Percentiles rank a stretch among this genome's conserved stretches.
phyloP scores from a whole-genome alignment of 139 green algal genomes.

The Diplosphaera chodatii region DNA sequence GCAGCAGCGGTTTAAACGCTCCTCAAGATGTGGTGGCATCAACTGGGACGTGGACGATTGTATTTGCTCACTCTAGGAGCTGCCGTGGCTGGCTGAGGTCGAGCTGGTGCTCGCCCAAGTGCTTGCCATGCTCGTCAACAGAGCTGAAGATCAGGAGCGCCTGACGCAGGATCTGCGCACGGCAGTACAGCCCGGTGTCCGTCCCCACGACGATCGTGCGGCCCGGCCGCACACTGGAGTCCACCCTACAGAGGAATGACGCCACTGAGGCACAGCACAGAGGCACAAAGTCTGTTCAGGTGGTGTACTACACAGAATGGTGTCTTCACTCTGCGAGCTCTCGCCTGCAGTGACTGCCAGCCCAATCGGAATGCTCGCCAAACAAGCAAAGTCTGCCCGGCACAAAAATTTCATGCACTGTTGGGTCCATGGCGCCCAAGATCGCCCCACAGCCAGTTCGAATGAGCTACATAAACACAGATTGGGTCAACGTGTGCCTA shows the following conservation, averaged over 20 bases:
- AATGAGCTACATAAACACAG: too few relatives aligned
- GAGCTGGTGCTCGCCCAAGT: conserved; percentile 1
- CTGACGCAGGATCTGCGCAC: neutral
- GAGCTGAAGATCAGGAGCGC: conserved; percentile 22
- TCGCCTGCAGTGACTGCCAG: conserved; percentile 10
- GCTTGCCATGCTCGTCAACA: conserved; percentile 19
- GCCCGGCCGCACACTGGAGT: conserved; percentile 26
- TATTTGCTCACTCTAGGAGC: conserved; percentile 4
- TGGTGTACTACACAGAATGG: too few relatives aligned
- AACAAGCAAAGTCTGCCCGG: conserved; percentile 58
- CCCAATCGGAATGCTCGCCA: conserved; percentile 66
- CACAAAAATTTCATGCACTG: conserved; percentile 49
- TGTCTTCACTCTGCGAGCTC: too few relatives aligned
- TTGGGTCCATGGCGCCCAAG: too few relatives aligned
- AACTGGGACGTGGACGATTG: too few relatives aligned
- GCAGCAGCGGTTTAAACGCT: too few relatives aligned
- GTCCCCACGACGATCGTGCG: conserved; percentile 57
- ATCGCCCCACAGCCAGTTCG: too few relatives aligned
- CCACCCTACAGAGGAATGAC: conserved; percentile 17
- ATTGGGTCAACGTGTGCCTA: too few relatives aligned
- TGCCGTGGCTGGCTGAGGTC: neutral
- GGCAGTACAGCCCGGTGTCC: conserved; percentile 41
- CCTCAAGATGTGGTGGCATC: too few relatives aligned
- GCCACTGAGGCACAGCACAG: too few relatives aligned
- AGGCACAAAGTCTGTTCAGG: too few relatives aligned